Evolutionary conservation across 768 basidiomycete species (phyloP).

Genomic region (Sarcomyxa edulis): DNA sequence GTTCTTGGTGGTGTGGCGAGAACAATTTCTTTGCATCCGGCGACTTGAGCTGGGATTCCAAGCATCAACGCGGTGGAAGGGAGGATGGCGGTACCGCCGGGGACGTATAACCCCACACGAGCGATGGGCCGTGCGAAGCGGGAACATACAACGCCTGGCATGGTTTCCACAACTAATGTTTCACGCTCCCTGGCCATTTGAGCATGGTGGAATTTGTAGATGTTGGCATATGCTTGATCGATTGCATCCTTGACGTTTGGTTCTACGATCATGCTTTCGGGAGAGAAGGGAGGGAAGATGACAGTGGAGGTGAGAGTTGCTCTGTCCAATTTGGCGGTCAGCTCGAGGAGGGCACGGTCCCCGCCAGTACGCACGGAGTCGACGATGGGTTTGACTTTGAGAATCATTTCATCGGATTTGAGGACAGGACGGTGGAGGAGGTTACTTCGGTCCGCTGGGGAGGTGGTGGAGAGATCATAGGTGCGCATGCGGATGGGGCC

Average conservation of each 20-base stretch:
- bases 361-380: constrained; percentile 79
- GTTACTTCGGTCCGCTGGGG: constrained; percentile 49
- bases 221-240: constrained; percentile 86
- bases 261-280: constrained; percentile 56
- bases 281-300: constrained; percentile 73
- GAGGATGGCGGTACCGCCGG: constrained; percentile 93
- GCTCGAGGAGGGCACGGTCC: constrained; percentile 79
- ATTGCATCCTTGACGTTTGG: constrained; percentile 73
- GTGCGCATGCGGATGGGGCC: constrained; percentile 75
- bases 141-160: constrained; percentile 96
- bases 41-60: constrained; percentile 95
- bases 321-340: constrained; percentile 93
- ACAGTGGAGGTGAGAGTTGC: constrained; percentile 65
- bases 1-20: constrained; percentile 93
- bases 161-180: constrained; percentile 84
- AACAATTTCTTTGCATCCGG: constrained; percentile 88
- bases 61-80: constrained; percentile 98
- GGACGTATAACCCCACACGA: constrained; percentile 94
- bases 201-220: constrained; percentile 86
- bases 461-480: constrained; percentile 46
- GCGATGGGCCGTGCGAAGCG: constrained; percentile 94
- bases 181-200: constrained; percentile 56
- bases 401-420: constrained; percentile 84
- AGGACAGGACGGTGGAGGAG: constrained; percentile 88
- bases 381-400: constrained; percentile 92